Evolutionary conservation across 305 asterid genomes (phyloP).

Genomic region (Withania somnifera): DNA sequence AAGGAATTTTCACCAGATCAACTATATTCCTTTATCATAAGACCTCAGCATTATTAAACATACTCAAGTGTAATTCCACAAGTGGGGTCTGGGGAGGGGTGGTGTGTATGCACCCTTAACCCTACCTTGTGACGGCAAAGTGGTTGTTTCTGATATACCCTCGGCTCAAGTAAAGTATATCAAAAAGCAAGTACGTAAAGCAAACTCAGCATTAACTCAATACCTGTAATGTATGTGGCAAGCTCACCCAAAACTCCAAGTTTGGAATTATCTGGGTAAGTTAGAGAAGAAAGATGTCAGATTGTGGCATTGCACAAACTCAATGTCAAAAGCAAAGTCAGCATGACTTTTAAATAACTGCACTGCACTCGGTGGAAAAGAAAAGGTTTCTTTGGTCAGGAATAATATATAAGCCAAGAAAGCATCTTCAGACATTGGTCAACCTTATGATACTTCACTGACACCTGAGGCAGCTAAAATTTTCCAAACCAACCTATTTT

Average conservation of each 20-base stretch:
- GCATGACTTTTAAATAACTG: neutral
- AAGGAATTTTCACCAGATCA: neutral
- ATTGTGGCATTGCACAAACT: neutral
- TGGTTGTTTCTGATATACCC: too few relatives aligned
- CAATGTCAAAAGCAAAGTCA: neutral
- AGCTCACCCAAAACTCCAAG: conserved; percentile 87
- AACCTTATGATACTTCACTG: neutral
- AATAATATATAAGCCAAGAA: neutral
- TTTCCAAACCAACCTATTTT: neutral
- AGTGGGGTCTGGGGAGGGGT: too few relatives aligned
- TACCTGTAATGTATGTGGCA: conserved; percentile 84
- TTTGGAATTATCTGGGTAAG: conserved; percentile 68
- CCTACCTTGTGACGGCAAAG: too few relatives aligned
- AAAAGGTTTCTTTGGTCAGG: neutral
- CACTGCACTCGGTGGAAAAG: neutral
- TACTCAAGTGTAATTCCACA: too few relatives aligned
- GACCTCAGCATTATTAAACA: neutral
- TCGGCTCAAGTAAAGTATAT: too few relatives aligned
- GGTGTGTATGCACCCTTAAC: too few relatives aligned
- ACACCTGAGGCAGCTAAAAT: neutral
- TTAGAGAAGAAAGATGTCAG: conserved; percentile 11
- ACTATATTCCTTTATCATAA: neutral
- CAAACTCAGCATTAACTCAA: too few relatives aligned
- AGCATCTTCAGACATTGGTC: neutral
- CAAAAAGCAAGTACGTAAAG: too few relatives aligned